Evolutionary conservation across 441 rosid species (phyloP).

Genomic region (Rhodomyrtus psidioides): DNA sequence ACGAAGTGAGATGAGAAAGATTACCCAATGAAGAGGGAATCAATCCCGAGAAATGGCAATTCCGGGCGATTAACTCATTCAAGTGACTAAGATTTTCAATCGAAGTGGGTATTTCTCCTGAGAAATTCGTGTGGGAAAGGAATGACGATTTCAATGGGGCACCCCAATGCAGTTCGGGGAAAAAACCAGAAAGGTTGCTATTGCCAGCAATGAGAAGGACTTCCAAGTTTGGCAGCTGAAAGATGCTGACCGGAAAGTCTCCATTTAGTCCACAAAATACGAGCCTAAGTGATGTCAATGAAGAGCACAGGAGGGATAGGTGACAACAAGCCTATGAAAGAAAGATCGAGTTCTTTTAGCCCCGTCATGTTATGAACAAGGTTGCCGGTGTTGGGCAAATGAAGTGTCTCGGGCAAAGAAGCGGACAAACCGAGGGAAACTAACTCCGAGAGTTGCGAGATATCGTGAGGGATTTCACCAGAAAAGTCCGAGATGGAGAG

Average conservation of each 20-base stretch:
- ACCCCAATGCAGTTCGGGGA: not conserved
- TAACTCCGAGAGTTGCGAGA: slow-evolving; percentile 6
- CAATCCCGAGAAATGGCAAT: accelerated
- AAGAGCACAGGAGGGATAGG: not conserved
- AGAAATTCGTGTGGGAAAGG: not conserved
- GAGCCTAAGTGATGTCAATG: not conserved
- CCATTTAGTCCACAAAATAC: slow-evolving; percentile 2
- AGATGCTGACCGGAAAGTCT: slow-evolving; percentile 8
- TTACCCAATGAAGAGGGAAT: not conserved
- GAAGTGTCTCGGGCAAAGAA: not conserved
- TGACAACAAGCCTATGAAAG: not conserved
- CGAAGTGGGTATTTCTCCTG: slow-evolving; percentile 7
- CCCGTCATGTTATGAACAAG: slow-evolving; percentile 9
- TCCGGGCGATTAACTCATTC: accelerated
- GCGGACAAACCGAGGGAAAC: slow-evolving; percentile 6
- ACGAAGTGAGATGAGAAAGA: not conserved
- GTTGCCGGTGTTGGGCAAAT: not conserved
- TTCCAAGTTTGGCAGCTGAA: slow-evolving; percentile 7
- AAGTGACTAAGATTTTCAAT: slow-evolving; percentile 3
- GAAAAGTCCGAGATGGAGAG: not conserved
- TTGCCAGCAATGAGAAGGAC: not conserved
- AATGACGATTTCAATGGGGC: not conserved
- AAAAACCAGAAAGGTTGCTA: not conserved
- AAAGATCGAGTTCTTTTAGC: not conserved
- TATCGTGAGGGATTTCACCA: slow-evolving; percentile 1